phyloP scores from a whole-genome alignment of 192 early-diverging fungal genomes.

The Coemansia guatemalensis region DNA sequence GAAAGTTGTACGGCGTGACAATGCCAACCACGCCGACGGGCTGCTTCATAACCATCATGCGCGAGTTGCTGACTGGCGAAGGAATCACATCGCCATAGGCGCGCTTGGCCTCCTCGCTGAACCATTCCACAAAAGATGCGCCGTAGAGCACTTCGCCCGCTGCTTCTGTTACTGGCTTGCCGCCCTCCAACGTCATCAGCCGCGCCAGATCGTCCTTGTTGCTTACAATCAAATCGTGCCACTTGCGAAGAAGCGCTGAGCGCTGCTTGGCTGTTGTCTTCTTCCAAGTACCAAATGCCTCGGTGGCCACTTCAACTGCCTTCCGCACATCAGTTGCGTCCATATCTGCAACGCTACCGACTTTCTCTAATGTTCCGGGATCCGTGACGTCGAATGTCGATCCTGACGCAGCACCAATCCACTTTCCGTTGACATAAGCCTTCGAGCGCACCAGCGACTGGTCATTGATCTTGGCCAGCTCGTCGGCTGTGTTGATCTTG shows the following conservation, averaged over 20 bases:
- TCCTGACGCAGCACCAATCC: constrained; percentile 46
- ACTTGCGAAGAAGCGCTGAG: constrained; percentile 60
- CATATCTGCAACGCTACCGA: constrained; percentile 70
- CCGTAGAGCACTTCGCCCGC: constrained; percentile 63
- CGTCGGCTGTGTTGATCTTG: constrained; percentile 18
- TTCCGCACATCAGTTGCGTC: constrained; percentile 55
- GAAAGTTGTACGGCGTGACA: constrained; percentile 83
- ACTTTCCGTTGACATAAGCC: constrained; percentile 64
- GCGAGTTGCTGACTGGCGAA: constrained; percentile 51
- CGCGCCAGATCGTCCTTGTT: constrained; percentile 74
- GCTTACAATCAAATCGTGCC: constrained; percentile 63
- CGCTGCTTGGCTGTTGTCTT: constrained; percentile 64
- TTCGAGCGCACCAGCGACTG: constrained; percentile 53
- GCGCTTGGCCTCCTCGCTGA: constrained; percentile 81
- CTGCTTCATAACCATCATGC: constrained; percentile 70
- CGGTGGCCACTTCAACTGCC: constrained; percentile 61
- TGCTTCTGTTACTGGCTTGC: constrained; percentile 66
- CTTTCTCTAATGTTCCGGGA: constrained; percentile 61
- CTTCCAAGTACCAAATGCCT: constrained; percentile 63
- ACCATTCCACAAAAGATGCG: constrained; percentile 76
- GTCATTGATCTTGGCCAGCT: constrained; percentile 62
- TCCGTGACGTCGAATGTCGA: constrained; percentile 61
- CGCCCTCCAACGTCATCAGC: constrained; percentile 83
- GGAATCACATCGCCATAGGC: constrained; percentile 78
- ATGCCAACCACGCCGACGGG: constrained; percentile 76